A percentile compares a stretch with the other conserved stretches of the same genome.
These are phyloP conservation scores for Lactarius sanguifluus DNA, from an alignment of 768 basidiomycete genomes.

Conservation along the genomic window DNA sequence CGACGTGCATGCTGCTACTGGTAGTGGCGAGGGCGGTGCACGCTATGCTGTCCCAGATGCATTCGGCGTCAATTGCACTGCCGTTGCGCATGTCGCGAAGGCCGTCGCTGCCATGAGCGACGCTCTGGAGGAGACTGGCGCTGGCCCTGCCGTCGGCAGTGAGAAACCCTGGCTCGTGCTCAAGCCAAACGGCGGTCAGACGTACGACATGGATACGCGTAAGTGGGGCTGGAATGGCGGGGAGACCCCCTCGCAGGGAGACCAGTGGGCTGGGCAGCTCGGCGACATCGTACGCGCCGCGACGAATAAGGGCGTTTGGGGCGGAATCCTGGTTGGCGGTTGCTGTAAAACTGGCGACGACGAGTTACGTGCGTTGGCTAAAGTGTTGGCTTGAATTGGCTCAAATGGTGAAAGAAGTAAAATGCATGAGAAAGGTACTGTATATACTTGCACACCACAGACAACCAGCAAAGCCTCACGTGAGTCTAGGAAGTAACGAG, in stretches of 20 bases:
- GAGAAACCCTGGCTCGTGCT: conserved; percentile 56
- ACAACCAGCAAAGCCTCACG: too few species aligned
- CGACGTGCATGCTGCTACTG: conserved; percentile 29
- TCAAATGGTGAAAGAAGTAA: background rate
- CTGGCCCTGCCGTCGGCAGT: conserved; percentile 6
- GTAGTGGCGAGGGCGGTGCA: background rate
- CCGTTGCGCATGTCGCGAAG: conserved; percentile 42
- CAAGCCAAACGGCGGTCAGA: conserved; percentile 69
- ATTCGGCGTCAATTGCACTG: conserved; percentile 77
- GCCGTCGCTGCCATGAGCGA: conserved; percentile 43
- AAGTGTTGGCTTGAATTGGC: background rate
- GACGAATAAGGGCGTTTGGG: conserved; percentile 40
- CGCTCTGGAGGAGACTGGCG: conserved; percentile 14
- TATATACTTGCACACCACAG: too few species aligned
- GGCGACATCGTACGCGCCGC: conserved; percentile 32
- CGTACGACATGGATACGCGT: conserved; percentile 48
- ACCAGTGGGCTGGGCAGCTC: conserved; percentile 42
- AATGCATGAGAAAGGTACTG: conserved; percentile 18
- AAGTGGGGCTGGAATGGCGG: conserved; percentile 41
- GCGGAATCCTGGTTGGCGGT: conserved; percentile 60
- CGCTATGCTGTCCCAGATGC: conserved; percentile 45
- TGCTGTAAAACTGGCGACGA: conserved; percentile 63
- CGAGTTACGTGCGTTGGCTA: conserved; percentile 42
- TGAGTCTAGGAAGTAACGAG: too few species aligned
- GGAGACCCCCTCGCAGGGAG: conserved; percentile 26